Percentiles rank a stretch among this genome's conserved stretches.
These are phyloP conservation scores for Dactylellina cionopaga DNA, from an alignment of 2,329 filamentous ascomycete species.

Conservation along the genomic window DNA sequence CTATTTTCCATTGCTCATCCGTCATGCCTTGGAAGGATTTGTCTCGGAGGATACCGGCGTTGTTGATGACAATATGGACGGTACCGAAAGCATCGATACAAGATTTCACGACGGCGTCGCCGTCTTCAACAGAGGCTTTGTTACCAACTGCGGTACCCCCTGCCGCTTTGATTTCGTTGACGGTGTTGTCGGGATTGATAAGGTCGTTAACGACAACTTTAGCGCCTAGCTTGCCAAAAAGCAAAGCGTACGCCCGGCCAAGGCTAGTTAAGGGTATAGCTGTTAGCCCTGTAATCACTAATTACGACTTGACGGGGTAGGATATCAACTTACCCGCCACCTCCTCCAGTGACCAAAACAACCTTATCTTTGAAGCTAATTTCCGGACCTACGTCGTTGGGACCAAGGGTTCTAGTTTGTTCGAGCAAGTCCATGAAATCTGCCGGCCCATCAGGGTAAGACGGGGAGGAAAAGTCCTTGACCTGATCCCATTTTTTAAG, in stretches of 20 bases:
- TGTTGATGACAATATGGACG: constrained; percentile 96
- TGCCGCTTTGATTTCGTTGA: constrained; percentile 87
- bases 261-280: constrained; percentile 68
- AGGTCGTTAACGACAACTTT: constrained; percentile 95
- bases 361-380: constrained; percentile 86
- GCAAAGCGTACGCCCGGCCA: constrained; percentile 86
- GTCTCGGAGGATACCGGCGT: constrained; percentile 95
- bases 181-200: constrained; percentile 87
- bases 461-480: constrained; percentile 82
- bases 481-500: constrained; percentile 90
- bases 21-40: constrained; percentile 99
- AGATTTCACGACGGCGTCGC: constrained; percentile 87
- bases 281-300: constrained; percentile 1
- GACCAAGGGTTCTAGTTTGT: constrained; percentile 79
- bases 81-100: constrained; percentile 94
- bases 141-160: constrained; percentile 92
- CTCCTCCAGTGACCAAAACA: constrained; percentile 85
- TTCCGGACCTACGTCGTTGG: constrained; percentile 76
- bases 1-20: constrained; percentile 89
- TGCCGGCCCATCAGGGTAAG: constrained; percentile 83
- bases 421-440: constrained; percentile 90
- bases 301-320: neutral
- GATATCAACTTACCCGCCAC: constrained; percentile 71
- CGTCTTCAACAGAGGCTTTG: constrained; percentile 92
- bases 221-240: constrained; percentile 84